phyloP scores from a whole-genome alignment of 2,329 filamentous ascomycete genomes.

The Aspergillus quadricinctus region DNA sequence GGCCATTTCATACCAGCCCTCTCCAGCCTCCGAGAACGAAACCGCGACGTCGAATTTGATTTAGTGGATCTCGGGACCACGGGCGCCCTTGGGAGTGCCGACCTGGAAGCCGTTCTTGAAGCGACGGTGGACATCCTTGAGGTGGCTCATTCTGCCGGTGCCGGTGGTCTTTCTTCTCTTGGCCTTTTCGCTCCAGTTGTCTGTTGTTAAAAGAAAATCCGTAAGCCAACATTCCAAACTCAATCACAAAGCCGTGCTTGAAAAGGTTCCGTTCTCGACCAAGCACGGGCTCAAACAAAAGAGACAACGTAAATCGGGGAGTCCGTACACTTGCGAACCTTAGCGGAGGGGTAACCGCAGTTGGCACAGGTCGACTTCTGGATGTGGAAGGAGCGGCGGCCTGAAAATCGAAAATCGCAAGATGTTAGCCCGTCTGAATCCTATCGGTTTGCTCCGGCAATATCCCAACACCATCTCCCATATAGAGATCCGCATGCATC shows the following conservation, averaged over 20 bases:
- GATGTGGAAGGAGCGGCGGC: conserved; percentile 96
- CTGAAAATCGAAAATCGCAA: conserved; percentile 46
- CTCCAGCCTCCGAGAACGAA: conserved; percentile 37
- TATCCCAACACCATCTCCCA: conserved; percentile 2
- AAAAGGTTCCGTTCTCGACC: conserved; percentile 7
- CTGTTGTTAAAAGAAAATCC: conserved; percentile 48
- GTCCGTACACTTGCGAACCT: conserved; percentile 93
- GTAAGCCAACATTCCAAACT: conserved; percentile 23
- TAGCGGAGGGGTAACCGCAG: conserved; percentile 96
- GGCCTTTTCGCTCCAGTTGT: conserved; percentile 99
- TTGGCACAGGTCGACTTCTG: conserved; percentile 97
- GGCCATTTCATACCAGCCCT: conserved; percentile 37
- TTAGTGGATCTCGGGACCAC: conserved; percentile 55
- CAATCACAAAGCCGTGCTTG: conserved; percentile 3
- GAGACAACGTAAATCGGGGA: conserved; percentile 8
- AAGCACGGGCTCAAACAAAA: conserved; percentile 29
- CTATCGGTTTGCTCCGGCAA: conserved; percentile 8
- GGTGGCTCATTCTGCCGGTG: conserved; percentile 90
- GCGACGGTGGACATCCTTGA: conserved; percentile 86
- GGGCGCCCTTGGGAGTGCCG: conserved; percentile 79
- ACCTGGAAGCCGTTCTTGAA: conserved; percentile 98
- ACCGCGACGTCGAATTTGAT: conserved; percentile 33
- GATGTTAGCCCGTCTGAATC: conserved; percentile 26
- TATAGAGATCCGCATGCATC: conserved; percentile 13
- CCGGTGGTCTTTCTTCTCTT: conserved; percentile 99